Percentiles rank a stretch among this genome's conserved stretches.
Conservation (phyloP, 768 basidiomycete genomes). For the Lepiota venenata region DNA sequence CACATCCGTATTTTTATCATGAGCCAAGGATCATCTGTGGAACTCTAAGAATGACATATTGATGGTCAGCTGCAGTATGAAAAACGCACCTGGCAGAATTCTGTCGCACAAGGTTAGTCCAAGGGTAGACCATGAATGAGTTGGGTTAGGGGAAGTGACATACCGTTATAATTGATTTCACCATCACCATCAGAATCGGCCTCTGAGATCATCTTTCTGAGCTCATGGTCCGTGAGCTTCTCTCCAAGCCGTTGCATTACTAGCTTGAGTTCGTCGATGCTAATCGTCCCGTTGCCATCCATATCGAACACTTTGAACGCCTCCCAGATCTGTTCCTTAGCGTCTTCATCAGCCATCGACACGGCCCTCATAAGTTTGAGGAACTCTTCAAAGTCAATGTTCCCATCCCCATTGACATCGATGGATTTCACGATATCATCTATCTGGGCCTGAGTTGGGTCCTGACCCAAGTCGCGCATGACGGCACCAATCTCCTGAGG, state of each 20-base stretch:
- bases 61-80: not conserved
- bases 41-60: not conserved
- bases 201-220: constrained; percentile 90
- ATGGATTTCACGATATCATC: constrained; percentile 94
- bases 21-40: too few relatives aligned
- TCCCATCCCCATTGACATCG: constrained; percentile 78
- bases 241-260: constrained; percentile 93
- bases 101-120: not conserved
- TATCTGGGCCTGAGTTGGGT: constrained; percentile 84
- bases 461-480: constrained; percentile 88
- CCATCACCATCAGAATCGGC: constrained; percentile 85
- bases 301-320: constrained; percentile 85
- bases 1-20: too few relatives aligned
- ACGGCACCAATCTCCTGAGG: constrained; percentile 85
- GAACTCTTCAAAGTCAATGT: constrained; percentile 83
- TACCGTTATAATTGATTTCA: constrained; percentile 77
- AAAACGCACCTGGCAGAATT: constrained; percentile 10
- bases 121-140: not conserved
- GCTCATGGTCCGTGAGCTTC: constrained; percentile 71
- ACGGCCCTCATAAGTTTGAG: constrained; percentile 77
- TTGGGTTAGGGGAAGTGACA: constrained; percentile 12
- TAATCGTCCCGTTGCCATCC: constrained; percentile 91
- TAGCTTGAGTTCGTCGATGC: constrained; percentile 78
- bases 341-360: constrained; percentile 24
- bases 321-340: constrained; percentile 93